phyloP scores from a whole-genome alignment of 129 eudicot species.

The Flaveria sonorensis region DNA sequence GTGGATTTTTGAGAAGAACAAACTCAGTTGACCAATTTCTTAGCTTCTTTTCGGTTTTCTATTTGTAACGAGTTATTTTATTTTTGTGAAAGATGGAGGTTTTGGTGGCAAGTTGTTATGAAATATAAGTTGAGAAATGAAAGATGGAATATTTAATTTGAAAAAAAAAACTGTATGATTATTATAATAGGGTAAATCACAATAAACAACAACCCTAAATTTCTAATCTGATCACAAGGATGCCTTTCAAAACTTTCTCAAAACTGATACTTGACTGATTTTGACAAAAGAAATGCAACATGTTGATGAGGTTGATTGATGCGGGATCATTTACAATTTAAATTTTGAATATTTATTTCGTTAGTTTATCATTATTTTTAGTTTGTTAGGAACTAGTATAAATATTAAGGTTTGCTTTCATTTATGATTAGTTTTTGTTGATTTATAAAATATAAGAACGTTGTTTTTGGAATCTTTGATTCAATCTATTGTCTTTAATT shows the following conservation, averaged over 20 bases:
- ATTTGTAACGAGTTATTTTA: not conserved
- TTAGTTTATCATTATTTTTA: too few relatives aligned
- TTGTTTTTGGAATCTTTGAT: too few relatives aligned
- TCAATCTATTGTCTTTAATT: too few relatives aligned
- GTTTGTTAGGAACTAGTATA: too few relatives aligned
- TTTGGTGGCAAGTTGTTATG: slow-evolving; percentile 22
- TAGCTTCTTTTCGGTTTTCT: slow-evolving; percentile 29
- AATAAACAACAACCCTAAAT: not conserved
- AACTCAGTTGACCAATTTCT: slow-evolving; percentile 41
- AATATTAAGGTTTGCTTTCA: too few relatives aligned
- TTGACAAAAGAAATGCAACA: not conserved
- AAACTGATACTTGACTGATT: not conserved
- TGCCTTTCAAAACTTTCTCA: not conserved
- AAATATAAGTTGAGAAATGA: slow-evolving; percentile 29
- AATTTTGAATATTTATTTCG: too few relatives aligned
- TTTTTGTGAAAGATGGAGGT: slow-evolving; percentile 23
- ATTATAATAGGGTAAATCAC: not conserved
- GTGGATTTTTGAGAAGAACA: slow-evolving; percentile 59
- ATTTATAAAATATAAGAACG: too few relatives aligned
- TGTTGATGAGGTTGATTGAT: not conserved
- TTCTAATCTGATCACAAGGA: slow-evolving; percentile 1
- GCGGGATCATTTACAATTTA: too few relatives aligned
- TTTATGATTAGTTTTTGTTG: too few relatives aligned
- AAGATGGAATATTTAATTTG: not conserved
- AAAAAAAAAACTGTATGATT: not conserved